Percentiles rank a stretch among this genome's conserved stretches.
Conservation (phyloP, 1,284 basidiomycete genomes). For the Tausonia pullulans region DNA sequence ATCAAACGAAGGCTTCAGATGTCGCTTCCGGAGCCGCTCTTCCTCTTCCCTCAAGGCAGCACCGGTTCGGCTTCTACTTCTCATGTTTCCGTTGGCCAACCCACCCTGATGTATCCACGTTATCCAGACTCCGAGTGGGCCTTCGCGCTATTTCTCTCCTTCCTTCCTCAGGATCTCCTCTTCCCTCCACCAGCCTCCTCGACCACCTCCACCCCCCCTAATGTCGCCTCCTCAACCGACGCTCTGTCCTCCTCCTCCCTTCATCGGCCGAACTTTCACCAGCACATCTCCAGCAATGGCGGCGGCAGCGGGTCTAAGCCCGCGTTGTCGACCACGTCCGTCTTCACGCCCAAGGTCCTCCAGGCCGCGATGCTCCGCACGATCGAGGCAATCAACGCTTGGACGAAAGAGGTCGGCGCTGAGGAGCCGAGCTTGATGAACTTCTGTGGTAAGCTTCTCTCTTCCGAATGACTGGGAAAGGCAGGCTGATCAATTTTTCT, state of each 20-base stretch:
- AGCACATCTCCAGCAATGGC: neutral
- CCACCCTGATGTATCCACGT: neutral
- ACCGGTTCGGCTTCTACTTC: slow-evolving; percentile 48
- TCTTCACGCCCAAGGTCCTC: slow-evolving; percentile 52
- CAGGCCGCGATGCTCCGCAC: slow-evolving; percentile 77
- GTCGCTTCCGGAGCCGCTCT: slow-evolving; percentile 65
- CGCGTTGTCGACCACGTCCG: slow-evolving; percentile 16
- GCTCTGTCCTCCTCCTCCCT: neutral
- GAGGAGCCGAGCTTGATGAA: slow-evolving; percentile 83
- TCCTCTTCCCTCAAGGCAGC: slow-evolving; percentile 74
- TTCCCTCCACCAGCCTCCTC: neutral
- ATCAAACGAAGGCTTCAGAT: slow-evolving; percentile 72
- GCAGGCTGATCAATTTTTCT: slow-evolving; percentile 35
- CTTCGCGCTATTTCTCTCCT: slow-evolving; percentile 74
- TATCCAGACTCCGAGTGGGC: slow-evolving; percentile 81
- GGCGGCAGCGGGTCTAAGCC: neutral
- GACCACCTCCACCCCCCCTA: neutral
- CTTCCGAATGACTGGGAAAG: neutral
- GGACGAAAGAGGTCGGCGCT: slow-evolving; percentile 61
- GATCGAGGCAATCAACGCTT: slow-evolving; percentile 61
- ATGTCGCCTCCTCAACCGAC: neutral
- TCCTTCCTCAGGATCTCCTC: slow-evolving; percentile 10
- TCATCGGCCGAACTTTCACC: neutral
- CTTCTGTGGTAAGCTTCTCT: slow-evolving; percentile 38
- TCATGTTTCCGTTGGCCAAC: slow-evolving; percentile 7